phyloP scores from a whole-genome alignment of 2,329 filamentous ascomycete species.

The Akanthomyces muscarius region DNA sequence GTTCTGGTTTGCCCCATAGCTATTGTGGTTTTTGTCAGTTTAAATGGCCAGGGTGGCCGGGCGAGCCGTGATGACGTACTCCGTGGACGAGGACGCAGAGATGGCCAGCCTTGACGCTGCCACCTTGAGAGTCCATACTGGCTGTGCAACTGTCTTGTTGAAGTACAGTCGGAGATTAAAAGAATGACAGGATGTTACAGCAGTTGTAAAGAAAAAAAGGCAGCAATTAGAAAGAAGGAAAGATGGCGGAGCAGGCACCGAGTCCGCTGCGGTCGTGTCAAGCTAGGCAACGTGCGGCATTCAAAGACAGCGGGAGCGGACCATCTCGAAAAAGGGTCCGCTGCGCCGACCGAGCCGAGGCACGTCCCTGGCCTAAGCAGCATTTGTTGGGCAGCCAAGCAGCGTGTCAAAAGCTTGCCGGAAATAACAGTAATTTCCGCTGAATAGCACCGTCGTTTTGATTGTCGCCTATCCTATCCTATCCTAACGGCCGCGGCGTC shows the following conservation, averaged over 20 bases:
- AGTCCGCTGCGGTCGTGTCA: neutral
- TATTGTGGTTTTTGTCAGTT: slow-evolving; percentile 28
- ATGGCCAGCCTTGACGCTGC: slow-evolving; percentile 57
- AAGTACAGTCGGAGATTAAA: no score
- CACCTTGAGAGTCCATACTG: slow-evolving; percentile 40
- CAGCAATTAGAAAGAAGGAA: neutral
- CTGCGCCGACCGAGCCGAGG: neutral
- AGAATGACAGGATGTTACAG: no score
- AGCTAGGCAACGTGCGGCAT: neutral
- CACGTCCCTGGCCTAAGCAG: neutral
- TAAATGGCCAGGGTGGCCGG: neutral
- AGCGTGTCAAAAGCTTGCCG: neutral
- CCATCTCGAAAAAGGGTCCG: neutral
- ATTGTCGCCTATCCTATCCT: no score
- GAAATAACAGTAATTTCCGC: neutral
- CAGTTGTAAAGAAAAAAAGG: neutral
- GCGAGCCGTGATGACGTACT: slow-evolving; percentile 43
- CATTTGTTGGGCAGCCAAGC: neutral
- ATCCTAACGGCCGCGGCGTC: no score
- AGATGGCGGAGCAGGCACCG: neutral
- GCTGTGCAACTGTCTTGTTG: neutral
- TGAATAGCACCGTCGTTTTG: neutral
- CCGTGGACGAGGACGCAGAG: slow-evolving; percentile 75
- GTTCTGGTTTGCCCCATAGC: slow-evolving; percentile 75
- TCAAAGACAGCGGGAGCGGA: neutral